These are phyloP conservation scores for Truncatella angustata DNA, from an alignment of 2,329 filamentous ascomycete species.

Conservation along the genomic window DNA sequence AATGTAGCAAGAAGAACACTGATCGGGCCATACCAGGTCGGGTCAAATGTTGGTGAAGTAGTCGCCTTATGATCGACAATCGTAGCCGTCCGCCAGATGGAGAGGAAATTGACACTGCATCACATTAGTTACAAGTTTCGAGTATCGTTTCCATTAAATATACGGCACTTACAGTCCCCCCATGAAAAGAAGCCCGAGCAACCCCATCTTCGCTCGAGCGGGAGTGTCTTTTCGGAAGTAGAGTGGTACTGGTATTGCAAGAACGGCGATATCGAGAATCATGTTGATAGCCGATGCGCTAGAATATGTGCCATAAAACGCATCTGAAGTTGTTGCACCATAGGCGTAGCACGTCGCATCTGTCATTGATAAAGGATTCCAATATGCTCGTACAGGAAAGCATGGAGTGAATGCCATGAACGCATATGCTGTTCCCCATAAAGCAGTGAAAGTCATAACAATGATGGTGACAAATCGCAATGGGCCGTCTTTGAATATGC, in stretches of 20 bases:
- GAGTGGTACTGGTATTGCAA: constrained; percentile 19
- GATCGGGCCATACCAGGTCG: constrained; percentile 28
- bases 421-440: constrained; percentile 22
- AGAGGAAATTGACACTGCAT: constrained; percentile 19
- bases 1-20: constrained; percentile 20
- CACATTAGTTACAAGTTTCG: neutral
- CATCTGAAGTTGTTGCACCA: constrained; percentile 13
- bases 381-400: constrained; percentile 21
- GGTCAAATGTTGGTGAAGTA: constrained; percentile 29
- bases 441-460: constrained; percentile 16
- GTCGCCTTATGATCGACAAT: constrained; percentile 25
- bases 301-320: constrained; percentile 17
- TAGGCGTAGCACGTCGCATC: constrained; percentile 18
- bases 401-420: constrained; percentile 26
- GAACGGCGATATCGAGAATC: constrained; percentile 18
- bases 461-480: constrained; percentile 15
- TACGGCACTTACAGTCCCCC: constrained; percentile 18
- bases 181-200: constrained; percentile 16
- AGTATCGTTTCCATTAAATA: too few species aligned
- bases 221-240: constrained; percentile 15
- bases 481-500: constrained; percentile 16
- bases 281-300: constrained; percentile 17
- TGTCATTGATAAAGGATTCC: constrained; percentile 10
- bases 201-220: constrained; percentile 14
- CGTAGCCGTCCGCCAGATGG: constrained; percentile 27